Evolutionary conservation across 306 rosid genomes (phyloP).

Genomic region (Rubus parviflorus): DNA sequence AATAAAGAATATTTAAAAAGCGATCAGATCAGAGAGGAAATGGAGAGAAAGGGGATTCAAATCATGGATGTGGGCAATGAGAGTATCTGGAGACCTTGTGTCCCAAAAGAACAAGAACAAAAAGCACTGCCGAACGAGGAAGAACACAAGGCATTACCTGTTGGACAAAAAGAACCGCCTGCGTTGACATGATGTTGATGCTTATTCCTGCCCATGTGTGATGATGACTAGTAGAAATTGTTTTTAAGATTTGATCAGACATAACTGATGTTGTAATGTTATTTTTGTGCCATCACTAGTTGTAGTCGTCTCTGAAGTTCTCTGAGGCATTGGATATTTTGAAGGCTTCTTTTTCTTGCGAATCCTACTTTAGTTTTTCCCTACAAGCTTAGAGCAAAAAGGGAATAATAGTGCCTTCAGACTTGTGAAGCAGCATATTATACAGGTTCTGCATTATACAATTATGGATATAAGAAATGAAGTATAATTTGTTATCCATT

Average conservation of each 20-base stretch:
- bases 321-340: no score
- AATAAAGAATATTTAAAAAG: constrained; percentile 70
- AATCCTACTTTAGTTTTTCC: background rate
- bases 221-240: background rate
- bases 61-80: constrained; percentile 87
- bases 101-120: constrained; percentile 38
- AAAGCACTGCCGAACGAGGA: background rate
- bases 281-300: constrained; percentile 8
- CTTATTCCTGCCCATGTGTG: background rate
- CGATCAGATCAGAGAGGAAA: constrained; percentile 68
- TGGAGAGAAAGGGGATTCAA: constrained; percentile 74
- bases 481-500: background rate
- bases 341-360: no score
- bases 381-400: background rate
- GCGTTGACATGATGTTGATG: constrained; percentile 26
- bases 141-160: constrained; percentile 18
- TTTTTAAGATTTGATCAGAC: constrained; percentile 15
- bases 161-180: constrained; percentile 28
- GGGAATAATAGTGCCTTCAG: background rate
- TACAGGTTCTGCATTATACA: background rate
- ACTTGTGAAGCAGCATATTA: background rate
- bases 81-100: constrained; percentile 79
- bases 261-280: constrained; percentile 17
- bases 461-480: background rate
- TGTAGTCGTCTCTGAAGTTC: background rate